Percentiles rank a stretch among this genome's conserved stretches.
phyloP scores from a whole-genome alignment of 208 protist genomes.

The Tetramitus jugosus region DNA sequence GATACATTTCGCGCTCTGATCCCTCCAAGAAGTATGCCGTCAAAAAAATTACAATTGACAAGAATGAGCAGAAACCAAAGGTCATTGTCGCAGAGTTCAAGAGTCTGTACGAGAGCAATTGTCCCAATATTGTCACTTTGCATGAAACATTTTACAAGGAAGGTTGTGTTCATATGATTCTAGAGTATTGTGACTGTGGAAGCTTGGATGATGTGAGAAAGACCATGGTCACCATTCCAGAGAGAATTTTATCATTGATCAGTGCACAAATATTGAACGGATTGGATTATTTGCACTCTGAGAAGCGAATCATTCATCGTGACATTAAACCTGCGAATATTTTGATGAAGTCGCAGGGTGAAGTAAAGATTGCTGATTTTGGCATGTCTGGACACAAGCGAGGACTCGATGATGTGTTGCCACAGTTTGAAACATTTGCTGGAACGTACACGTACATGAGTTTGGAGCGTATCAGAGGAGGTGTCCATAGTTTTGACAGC shows the following conservation, averaged over 20 bases:
- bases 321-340: conserved; percentile 23
- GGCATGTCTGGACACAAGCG: background rate
- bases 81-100: conserved; percentile 13
- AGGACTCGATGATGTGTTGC: background rate
- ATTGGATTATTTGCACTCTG: background rate
- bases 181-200: conserved; percentile 22
- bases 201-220: conserved; percentile 19
- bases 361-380: conserved; percentile 17
- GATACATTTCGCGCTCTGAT: too few relatives aligned
- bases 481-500: background rate
- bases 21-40: too few relatives aligned
- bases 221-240: background rate
- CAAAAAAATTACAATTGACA: background rate
- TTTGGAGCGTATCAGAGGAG: conserved; percentile 4
- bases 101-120: background rate
- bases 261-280: background rate
- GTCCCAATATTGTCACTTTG: conserved; percentile 18
- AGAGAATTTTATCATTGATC: background rate
- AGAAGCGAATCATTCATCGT: background rate
- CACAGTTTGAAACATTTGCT: background rate
- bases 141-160: conserved; percentile 16
- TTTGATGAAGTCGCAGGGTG: background rate
- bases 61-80: background rate
- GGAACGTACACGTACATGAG: conserved; percentile 33
- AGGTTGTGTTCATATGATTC: background rate